Percentiles rank a stretch among this genome's conserved stretches.
These are phyloP conservation scores for Sporisorium reilianum DNA, from an alignment of 1,284 basidiomycete genomes.

Conservation along the genomic window DNA sequence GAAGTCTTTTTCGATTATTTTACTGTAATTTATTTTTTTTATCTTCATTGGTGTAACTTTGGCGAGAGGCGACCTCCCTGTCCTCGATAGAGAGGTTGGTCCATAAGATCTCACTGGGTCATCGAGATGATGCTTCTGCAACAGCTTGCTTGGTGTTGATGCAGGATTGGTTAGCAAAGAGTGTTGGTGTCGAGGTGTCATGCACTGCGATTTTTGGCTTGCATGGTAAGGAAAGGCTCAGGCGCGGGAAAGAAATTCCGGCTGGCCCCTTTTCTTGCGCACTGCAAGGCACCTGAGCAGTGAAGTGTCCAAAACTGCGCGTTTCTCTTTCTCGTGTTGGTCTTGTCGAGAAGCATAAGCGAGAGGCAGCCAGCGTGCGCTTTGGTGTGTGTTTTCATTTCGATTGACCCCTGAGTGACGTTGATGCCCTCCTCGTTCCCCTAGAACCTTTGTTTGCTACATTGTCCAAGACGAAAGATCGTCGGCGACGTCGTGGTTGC, in stretches of 20 bases:
- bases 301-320: constrained; percentile 17
- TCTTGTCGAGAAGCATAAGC: not conserved
- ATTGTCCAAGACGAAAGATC: constrained; percentile 5
- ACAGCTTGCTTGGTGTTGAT: no score
- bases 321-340: constrained; percentile 4
- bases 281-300: constrained; percentile 18
- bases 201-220: no score
- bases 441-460: constrained; percentile 19
- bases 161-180: no score
- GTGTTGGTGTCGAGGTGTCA: no score
- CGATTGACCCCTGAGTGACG: constrained; percentile 35
- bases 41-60: no score
- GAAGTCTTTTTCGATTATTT: constrained; percentile 1
- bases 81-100: no score
- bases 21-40: not conserved
- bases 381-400: constrained; percentile 16
- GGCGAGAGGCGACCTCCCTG: no score
- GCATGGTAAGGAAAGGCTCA: no score
- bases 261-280: not conserved
- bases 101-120: no score
- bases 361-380: not conserved
- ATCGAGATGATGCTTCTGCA: no score
- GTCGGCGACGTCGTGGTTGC: not conserved
- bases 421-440: no score
- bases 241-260: no score